phyloP scores from a whole-genome alignment of 768 basidiomycete genomes.

The Leccinum olivaceopallidum region DNA sequence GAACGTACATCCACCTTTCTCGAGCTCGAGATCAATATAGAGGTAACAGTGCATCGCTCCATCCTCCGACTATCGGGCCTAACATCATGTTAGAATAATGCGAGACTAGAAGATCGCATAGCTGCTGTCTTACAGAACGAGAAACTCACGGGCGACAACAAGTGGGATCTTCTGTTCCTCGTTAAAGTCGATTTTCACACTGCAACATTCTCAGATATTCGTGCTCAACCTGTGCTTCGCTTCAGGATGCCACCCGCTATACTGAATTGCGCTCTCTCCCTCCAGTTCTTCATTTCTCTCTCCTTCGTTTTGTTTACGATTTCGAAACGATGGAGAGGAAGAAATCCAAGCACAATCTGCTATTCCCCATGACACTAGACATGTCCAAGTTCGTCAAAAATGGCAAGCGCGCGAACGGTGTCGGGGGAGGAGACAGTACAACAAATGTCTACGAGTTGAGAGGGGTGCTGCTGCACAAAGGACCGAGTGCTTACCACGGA shows the following conservation, averaged over 20 bases:
- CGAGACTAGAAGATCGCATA: conserved; percentile 74
- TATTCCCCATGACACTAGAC: conserved; percentile 73
- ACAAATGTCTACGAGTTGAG: conserved; percentile 72
- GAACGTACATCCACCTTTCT: conserved; percentile 73
- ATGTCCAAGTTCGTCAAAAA: conserved; percentile 63
- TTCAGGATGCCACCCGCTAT: conserved; percentile 80
- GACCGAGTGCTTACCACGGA: conserved; percentile 88
- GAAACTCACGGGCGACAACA: conserved; percentile 77
- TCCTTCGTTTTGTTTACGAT: conserved; percentile 94
- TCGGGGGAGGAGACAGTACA: conserved; percentile 15
- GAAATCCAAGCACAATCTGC: conserved; percentile 80
- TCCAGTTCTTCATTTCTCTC: conserved; percentile 86
- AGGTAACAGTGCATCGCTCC: conserved; percentile 41
- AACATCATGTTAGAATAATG: conserved; percentile 52
- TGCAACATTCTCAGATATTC: conserved; percentile 55
- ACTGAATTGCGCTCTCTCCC: conserved; percentile 72
- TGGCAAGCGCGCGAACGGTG: conserved; percentile 27
- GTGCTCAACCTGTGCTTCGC: conserved; percentile 70
- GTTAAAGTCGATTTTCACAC: not conserved
- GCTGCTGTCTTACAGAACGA: conserved; percentile 67
- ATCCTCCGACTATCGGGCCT: not conserved
- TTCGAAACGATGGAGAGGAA: conserved; percentile 73
- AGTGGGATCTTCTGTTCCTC: conserved; percentile 42
- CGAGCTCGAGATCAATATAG: conserved; percentile 86
- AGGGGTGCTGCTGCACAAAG: conserved; percentile 87